Base-by-base conservation (phyloP, 495 filamentous ascomycete species). In the Lentithecium fluviatile region DNA sequence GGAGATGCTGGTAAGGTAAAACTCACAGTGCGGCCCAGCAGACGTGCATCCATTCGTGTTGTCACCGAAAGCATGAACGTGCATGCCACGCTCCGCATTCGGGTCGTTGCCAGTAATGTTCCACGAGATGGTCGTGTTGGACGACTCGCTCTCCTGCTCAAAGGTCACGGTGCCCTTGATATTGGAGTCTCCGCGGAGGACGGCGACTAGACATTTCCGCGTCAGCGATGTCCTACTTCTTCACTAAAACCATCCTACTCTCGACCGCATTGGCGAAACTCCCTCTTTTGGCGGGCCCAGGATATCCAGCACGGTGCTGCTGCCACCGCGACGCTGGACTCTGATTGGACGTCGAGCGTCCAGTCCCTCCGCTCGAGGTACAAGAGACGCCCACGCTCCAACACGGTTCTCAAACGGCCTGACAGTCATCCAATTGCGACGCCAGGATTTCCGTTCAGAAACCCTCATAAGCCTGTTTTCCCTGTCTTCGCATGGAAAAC, bases 1-100 rank as follows among this genome's bases (percentile, higher is more conserved):
- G 29, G 29, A 32, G 29, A 43, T 15, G 40, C 13, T n/a, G 11
- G 0, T 23, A 42, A 23, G 21, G 3, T 46, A 45, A 25, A 77
- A 47, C 88, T 71, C 83, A 94, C 90, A 97, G 78, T 98, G 94
- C 69, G 94, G 91, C 43, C 94, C 94, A 52, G 94, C 94, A 59
- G 88, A 92, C 57, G 94, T 97, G 86, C 94, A 98, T 75, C 95
- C 94, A 78, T 97, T 98, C 81, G 95, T 97, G 83, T 97, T 97
- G 84, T 97, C 94, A 76, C 95, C 94, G 72, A 96, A 98, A 78
- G 94, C 88, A 81, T 97, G 94, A 71, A 97, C 86, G 82, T 97
- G 95, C 82, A 96, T 87, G 76, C 88, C 94, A 79, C 95, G 91
- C 86, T 93, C 83, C 70, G 94, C 93, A 70, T 95, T 97, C 78